Evolutionary conservation across 805 yeast genomes (phyloP).

Genomic region (Saturnispora kantuleensis): DNA sequence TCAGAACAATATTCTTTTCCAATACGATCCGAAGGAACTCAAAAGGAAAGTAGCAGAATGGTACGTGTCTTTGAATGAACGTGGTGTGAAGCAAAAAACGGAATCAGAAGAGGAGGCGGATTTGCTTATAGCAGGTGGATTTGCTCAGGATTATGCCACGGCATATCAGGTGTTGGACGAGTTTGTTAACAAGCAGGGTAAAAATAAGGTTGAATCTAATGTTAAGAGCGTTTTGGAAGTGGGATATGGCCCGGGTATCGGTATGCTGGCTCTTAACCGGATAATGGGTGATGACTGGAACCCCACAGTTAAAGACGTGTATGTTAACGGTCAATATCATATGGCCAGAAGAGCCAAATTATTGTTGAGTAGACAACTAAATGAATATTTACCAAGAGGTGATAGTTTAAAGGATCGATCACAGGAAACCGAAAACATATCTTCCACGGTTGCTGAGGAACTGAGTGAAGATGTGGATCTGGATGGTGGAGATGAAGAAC

Average conservation of each 20-base stretch:
- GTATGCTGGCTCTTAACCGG: slow-evolving; percentile 81
- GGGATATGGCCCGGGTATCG: slow-evolving; percentile 89
- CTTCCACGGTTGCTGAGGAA: too few species aligned
- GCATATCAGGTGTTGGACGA: slow-evolving; percentile 58
- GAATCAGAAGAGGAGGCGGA: slow-evolving; percentile 50
- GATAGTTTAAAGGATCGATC: slow-evolving; percentile 36
- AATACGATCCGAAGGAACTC: slow-evolving; percentile 53
- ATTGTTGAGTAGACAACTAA: slow-evolving; percentile 57
- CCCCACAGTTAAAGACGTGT: slow-evolving; percentile 60
- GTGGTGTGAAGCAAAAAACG: slow-evolving; percentile 38
- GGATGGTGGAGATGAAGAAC: slow-evolving; percentile 13
- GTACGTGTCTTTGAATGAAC: slow-evolving; percentile 34
- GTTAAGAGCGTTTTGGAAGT: slow-evolving; percentile 56
- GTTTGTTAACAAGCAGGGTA: slow-evolving; percentile 45
- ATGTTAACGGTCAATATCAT: slow-evolving; percentile 54
- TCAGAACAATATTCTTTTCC: slow-evolving; percentile 49
- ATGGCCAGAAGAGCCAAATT: slow-evolving; percentile 79
- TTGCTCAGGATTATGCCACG: slow-evolving; percentile 73
- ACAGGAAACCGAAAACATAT: slow-evolving; percentile 7
- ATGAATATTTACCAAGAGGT: slow-evolving; percentile 31
- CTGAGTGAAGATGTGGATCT: not conserved
- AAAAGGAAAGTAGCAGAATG: slow-evolving; percentile 42
- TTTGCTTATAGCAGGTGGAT: slow-evolving; percentile 69
- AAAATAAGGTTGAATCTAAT: slow-evolving; percentile 45
- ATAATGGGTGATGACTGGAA: slow-evolving; percentile 56